Conservation (phyloP, 2,329 filamentous ascomycete species). For the Hymenoscyphus repandus region DNA sequence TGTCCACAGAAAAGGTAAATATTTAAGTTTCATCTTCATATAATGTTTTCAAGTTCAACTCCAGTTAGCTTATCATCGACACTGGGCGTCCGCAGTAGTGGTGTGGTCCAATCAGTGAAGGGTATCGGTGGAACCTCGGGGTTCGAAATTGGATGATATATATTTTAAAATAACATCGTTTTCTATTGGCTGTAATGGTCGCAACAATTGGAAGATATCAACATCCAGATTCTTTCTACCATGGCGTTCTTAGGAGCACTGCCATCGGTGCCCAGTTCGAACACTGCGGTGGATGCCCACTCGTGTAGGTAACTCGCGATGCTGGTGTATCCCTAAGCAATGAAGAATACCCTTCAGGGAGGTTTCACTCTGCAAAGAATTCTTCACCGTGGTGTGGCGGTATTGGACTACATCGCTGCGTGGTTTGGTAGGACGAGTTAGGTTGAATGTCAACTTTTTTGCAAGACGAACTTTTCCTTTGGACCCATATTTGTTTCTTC, state of each 20-base stretch:
- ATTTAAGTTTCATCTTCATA: too few relatives aligned
- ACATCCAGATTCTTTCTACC: conserved; percentile 48
- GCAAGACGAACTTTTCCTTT: neutral
- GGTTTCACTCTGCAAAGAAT: conserved; percentile 67
- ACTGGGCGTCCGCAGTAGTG: too few relatives aligned
- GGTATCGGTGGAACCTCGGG: neutral
- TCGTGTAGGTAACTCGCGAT: conserved; percentile 65
- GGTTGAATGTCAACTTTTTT: conserved; percentile 28
- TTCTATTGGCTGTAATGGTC: conserved; percentile 55
- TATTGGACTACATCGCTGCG: conserved; percentile 59
- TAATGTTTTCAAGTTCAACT: too few relatives aligned
- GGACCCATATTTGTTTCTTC: neutral
- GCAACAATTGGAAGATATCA: conserved; percentile 48
- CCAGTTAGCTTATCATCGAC: too few relatives aligned
- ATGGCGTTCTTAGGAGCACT: conserved; percentile 20
- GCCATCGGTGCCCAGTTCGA: conserved; percentile 60
- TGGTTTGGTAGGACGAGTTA: conserved; percentile 45
- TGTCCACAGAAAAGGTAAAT: too few relatives aligned
- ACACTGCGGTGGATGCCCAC: conserved; percentile 60
- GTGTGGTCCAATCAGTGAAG: neutral
- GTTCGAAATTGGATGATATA: conserved; percentile 3
- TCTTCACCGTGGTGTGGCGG: conserved; percentile 67
- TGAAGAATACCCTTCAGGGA: conserved; percentile 66
- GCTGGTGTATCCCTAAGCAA: conserved; percentile 58
- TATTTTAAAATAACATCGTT: conserved; percentile 17